Evolutionary conservation across 805 yeast genomes (phyloP), one percentile per base, ranked within the genome.

Genomic region (Candida dajiaensis): DNA sequence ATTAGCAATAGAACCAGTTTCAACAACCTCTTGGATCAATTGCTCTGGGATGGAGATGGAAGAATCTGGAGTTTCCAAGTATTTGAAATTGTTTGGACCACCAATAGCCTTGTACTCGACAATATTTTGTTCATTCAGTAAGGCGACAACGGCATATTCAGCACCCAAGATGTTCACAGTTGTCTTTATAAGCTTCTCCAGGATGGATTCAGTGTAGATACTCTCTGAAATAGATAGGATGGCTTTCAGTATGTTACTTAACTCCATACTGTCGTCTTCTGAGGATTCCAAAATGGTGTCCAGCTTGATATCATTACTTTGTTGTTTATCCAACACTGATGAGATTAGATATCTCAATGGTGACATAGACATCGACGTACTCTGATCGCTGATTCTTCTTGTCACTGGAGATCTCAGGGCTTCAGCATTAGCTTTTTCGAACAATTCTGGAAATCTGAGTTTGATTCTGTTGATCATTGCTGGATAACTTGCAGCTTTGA

Each of bases 151-250:
- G 1, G 65, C 64, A 53, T 57, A 69, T 18, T 65, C 68, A 3
- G 70, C 70, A n/a, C 63, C 68, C 1, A 70, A 53, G 40, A 71
- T 68, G 33, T 55, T 45, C 13, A 74, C 61, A 2, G 73, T 61
- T 47, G 70, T 70, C 43, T 66, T 66, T 1, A 74, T 56, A 16
- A 77, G 50, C 38, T 65, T 70, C 19, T 60, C 53, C 3, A 69
- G 56, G 41, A 75, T 73, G 1, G 68, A 55, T 3, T 63, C 64
- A 38, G 63, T 59, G 42, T 68, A 67, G 13, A 70, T 66, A 7
- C 75, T 67, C 50, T 74, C 78, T 2, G 78, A 70, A n/a, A 76
- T 73, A 13, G 69, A 68, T n/a, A 75, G 61, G 51, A 79, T 74
- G 2, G 77, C 69, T 43, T 65, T 65, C 44, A 76, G 61, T 0